phyloP scores from a whole-genome alignment of 2,329 filamentous ascomycete genomes.

The Metarhizium album region DNA sequence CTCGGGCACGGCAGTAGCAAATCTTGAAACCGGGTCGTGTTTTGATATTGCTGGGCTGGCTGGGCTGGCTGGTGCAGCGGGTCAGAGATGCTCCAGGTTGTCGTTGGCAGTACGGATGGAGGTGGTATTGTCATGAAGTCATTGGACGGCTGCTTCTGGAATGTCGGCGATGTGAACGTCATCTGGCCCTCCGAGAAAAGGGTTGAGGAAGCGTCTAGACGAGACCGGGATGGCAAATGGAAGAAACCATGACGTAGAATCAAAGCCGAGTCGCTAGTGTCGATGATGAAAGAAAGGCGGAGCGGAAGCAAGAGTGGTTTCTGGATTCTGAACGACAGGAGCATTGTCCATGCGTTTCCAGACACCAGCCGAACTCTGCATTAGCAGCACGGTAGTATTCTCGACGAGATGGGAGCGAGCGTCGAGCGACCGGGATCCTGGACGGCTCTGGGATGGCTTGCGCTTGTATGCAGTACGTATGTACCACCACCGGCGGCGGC shows the following conservation, averaged over 20 bases:
- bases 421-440: not conserved
- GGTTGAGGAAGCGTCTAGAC: not conserved
- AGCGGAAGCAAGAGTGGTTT: not conserved
- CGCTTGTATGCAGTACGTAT: no score
- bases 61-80: not conserved
- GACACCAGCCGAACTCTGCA: not conserved
- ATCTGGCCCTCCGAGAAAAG: not conserved
- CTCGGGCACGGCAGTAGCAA: not conserved
- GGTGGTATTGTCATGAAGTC: not conserved
- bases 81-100: not conserved
- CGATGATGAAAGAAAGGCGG: not conserved
- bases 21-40: not conserved
- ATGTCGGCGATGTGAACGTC: not conserved
- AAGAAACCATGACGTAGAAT: not conserved
- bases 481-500: not conserved
- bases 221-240: not conserved
- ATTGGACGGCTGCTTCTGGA: not conserved
- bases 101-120: not conserved
- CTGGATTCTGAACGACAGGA: not conserved
- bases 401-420: not conserved
- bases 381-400: constrained; percentile 1
- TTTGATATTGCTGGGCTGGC: no score
- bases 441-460: not conserved
- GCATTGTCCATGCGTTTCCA: not conserved
- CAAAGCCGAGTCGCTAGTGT: not conserved